These are phyloP conservation scores for Simplicillium aogashimaense DNA, from an alignment of 2,329 filamentous ascomycete species.

Conservation along the genomic window DNA sequence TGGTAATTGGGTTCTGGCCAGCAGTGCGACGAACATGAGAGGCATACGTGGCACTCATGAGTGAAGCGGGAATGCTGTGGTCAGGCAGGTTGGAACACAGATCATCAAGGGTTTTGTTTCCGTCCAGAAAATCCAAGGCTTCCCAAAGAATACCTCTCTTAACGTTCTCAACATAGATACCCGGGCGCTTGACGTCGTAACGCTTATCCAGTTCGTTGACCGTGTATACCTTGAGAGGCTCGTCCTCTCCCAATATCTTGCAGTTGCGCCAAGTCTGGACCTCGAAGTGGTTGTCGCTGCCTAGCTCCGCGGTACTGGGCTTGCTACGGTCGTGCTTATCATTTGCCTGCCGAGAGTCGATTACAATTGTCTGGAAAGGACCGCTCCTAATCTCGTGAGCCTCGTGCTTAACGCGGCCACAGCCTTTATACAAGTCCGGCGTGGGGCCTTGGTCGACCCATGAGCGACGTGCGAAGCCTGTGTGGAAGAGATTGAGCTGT, in stretches of 20 bases:
- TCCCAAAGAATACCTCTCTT: conserved; percentile 3
- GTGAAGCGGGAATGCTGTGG: no score
- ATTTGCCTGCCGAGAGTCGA: conserved; percentile 7
- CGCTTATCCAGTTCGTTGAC: conserved; percentile 1
- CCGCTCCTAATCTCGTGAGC: conserved; percentile 5
- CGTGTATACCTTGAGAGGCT: conserved; percentile 1
- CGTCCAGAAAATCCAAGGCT: conserved; percentile 1
- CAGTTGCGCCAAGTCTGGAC: conserved; percentile 1
- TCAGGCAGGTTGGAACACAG: no score
- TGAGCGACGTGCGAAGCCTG: conserved; percentile 1
- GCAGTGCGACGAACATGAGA: no score
- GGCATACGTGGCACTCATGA: no score
- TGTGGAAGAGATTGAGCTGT: conserved; percentile 1
- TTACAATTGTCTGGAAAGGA: conserved; percentile 8
- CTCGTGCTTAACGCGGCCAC: conserved; percentile 8
- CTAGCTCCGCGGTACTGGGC: conserved; percentile 3
- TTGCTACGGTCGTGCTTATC: conserved; percentile 5
- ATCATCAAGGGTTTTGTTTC: no score
- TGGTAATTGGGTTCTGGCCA: no score
- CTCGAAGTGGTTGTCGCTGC: conserved; percentile 2
- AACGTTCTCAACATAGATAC: conserved; percentile 3
- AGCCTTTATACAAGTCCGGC: conserved; percentile 7
- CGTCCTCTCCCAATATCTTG: background rate
- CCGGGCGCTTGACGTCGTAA: background rate
- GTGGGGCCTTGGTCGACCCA: conserved; percentile 1